These are phyloP conservation scores for Auriscalpium orientale DNA, from an alignment of 768 basidiomycete species.

Conservation along the genomic window DNA sequence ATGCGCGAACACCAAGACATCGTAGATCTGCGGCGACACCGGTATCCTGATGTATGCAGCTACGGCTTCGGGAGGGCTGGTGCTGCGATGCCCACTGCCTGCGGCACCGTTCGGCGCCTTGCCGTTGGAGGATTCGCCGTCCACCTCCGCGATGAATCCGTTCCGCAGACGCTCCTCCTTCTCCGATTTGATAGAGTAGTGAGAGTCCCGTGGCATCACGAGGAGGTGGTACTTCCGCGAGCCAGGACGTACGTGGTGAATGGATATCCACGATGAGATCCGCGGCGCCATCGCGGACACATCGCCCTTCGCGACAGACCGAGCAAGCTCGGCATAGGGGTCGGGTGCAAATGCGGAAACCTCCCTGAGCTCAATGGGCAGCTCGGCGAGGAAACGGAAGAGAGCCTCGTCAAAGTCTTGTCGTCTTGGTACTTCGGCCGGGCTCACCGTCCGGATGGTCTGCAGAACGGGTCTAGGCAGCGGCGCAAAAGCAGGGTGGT, in stretches of 20 bases:
- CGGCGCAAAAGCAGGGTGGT: slow-evolving; percentile 47
- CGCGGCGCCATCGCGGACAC: slow-evolving; percentile 30
- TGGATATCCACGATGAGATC: slow-evolving; percentile 43
- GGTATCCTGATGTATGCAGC: slow-evolving; percentile 55
- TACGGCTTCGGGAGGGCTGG: slow-evolving; percentile 24
- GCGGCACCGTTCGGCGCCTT: neutral
- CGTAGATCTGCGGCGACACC: slow-evolving; percentile 60
- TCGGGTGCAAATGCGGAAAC: slow-evolving; percentile 52
- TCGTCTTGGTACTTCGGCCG: slow-evolving; percentile 54
- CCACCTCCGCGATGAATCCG: slow-evolving; percentile 36
- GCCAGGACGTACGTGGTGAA: slow-evolving; percentile 56
- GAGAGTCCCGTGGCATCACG: slow-evolving; percentile 51
- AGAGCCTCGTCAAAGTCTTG: slow-evolving; percentile 45
- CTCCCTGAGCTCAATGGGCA: slow-evolving; percentile 51
- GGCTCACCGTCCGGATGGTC: slow-evolving; percentile 44
- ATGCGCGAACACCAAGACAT: slow-evolving; percentile 61
- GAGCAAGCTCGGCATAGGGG: slow-evolving; percentile 43
- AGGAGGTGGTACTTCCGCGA: slow-evolving; percentile 52
- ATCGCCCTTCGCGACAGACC: slow-evolving; percentile 33
- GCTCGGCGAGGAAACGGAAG: slow-evolving; percentile 37
- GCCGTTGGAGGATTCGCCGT: slow-evolving; percentile 23
- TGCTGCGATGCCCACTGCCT: slow-evolving; percentile 8
- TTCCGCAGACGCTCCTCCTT: slow-evolving; percentile 44
- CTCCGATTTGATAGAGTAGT: slow-evolving; percentile 41
- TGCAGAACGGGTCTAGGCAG: slow-evolving; percentile 51